phyloP scores from a whole-genome alignment of 305 asterid species.

The Solanum chacoense region DNA sequence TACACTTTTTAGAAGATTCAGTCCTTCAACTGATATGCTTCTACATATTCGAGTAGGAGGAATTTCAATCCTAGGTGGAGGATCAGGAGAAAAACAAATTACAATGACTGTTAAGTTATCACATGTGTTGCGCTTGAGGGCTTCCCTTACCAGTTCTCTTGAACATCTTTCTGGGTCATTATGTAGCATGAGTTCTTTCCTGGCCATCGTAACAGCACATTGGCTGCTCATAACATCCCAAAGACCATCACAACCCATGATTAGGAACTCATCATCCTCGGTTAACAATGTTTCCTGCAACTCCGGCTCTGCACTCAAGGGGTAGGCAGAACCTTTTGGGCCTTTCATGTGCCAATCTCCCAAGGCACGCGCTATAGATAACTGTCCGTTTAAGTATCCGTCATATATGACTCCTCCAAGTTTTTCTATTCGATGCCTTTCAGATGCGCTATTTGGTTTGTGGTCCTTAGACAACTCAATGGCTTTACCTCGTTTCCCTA shows the following conservation, averaged over 20 bases:
- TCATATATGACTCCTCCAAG: constrained; percentile 84
- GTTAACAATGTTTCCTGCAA: constrained; percentile 51
- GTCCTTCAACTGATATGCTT: constrained; percentile 80
- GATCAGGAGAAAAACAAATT: constrained; percentile 74
- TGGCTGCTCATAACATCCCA: constrained; percentile 99
- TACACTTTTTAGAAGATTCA: constrained; percentile 73
- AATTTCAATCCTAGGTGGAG: constrained; percentile 63
- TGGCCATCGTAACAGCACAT: constrained; percentile 71
- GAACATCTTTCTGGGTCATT: constrained; percentile 86
- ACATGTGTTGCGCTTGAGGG: constrained; percentile 65
- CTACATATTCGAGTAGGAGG: constrained; percentile 44
- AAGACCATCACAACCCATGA: constrained; percentile 80
- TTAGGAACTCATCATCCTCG: constrained; percentile 81
- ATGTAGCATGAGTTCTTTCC: constrained; percentile 83
- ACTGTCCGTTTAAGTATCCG: constrained; percentile 79
- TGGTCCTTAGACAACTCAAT: constrained; percentile 83
- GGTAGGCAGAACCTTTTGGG: constrained; percentile 60
- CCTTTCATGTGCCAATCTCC: constrained; percentile 99
- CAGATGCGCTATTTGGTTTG: constrained; percentile 63
- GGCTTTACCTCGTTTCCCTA: constrained; percentile 81
- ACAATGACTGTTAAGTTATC: constrained; percentile 70
- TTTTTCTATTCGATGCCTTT: constrained; percentile 56
- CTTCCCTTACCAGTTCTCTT: constrained; percentile 70
- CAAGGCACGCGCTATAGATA: constrained; percentile 80
- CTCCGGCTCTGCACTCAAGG: constrained; percentile 82